These are phyloP conservation scores for Inga laurina DNA, from an alignment of 306 rosid genomes.

Conservation along the genomic window DNA sequence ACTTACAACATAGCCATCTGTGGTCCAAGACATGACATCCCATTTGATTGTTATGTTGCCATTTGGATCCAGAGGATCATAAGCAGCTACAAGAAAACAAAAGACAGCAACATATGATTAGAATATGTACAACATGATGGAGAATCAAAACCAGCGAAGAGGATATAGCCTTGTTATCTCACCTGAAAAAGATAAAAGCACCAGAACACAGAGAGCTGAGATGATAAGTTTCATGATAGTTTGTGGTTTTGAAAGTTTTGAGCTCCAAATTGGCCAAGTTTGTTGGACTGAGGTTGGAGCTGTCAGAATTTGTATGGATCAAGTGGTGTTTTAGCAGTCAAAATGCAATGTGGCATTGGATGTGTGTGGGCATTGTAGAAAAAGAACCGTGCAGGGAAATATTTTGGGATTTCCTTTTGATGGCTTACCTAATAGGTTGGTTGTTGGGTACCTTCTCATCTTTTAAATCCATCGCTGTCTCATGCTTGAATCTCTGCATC, in stretches of 20 bases:
- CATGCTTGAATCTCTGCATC: constrained; percentile 34
- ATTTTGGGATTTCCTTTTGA: constrained; percentile 23
- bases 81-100: constrained; percentile 52
- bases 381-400: constrained; percentile 29
- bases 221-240: constrained; percentile 52
- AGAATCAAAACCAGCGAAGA: neutral
- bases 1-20: constrained; percentile 92
- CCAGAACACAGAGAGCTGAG: constrained; percentile 50
- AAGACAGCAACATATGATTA: constrained; percentile 18
- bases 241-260: neutral
- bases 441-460: constrained; percentile 44
- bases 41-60: constrained; percentile 89
- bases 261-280: neutral
- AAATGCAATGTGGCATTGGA: constrained; percentile 23
- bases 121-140: neutral
- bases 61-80: constrained; percentile 94
- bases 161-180: constrained; percentile 18
- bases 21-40: constrained; percentile 94
- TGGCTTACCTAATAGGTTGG: constrained; percentile 67
- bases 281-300: constrained; percentile 20
- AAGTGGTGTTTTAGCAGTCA: constrained; percentile 1
- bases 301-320: constrained; percentile 9
- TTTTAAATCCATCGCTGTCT: constrained; percentile 28
- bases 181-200: constrained; percentile 61
- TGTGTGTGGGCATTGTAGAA: constrained; percentile 24